Base-by-base conservation (phyloP, 1,139 yeast species). In the Sugiyamaella novakii region DNA sequence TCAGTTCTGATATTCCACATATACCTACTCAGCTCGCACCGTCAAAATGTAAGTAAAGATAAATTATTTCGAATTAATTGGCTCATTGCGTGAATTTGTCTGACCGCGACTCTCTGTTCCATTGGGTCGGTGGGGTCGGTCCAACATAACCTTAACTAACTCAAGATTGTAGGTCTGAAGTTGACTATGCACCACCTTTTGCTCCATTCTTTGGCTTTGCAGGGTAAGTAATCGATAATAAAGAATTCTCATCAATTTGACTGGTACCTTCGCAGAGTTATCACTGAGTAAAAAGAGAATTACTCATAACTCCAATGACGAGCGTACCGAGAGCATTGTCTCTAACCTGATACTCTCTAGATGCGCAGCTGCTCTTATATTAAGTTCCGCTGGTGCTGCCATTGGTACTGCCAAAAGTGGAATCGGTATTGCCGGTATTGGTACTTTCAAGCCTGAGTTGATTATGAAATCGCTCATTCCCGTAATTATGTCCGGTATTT, bases 391-490 rank as follows among this genome's bases (percentile, higher is more conserved):
- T 21, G 98, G 99, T 54, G 98, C 98, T 22, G 97, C 98, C 55
- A 84, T 89, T 59, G 99, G 99, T 49, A 92, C 98, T 11, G 98
- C 98, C 58, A 94, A 94, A 72, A 87, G 96, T 39, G 99, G 99
- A 54, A 86, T 94, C 59, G 99, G 98, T 77, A 94, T 92, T 67
- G 87, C 96, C 76, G 98, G 96, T 70, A 88, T 96, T 60, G 88
- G 95, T 76, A 96, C 91, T 54, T 80, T 91, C 69, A 84, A 96
- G 81, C 97, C 97, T 58, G 98, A 91, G 70, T 80, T 69, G 56
- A 62, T 69, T 53, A 67, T 69, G 64, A 66, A 61, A 61, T 53
- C 63, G 21, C 57, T 63, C 41, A 54, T 92, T 60, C 98, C 98
- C 15, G 98, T 92, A 51, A 96, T 92, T 59, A 91, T 92, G 98